These are phyloP conservation scores for Castanospermum australe DNA, from an alignment of 306 rosid species.

Conservation along the genomic window DNA sequence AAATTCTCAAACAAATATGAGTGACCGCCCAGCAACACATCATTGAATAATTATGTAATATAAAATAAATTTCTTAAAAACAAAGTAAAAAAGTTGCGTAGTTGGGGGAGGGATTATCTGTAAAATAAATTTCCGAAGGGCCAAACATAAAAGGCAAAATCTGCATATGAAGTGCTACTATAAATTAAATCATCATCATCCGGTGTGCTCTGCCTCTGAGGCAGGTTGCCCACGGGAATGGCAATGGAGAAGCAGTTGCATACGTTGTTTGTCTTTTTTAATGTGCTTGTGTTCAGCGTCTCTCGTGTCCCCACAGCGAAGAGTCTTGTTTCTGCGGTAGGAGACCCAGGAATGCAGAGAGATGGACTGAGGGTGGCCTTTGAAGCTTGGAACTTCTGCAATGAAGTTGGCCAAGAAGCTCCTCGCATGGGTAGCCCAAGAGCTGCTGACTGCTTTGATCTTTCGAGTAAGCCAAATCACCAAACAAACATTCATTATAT, in stretches of 20 bases:
- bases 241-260: background rate
- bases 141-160: background rate
- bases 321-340: constrained; percentile 52
- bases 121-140: background rate
- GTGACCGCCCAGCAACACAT: background rate
- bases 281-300: constrained; percentile 28
- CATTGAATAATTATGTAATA: too few species aligned
- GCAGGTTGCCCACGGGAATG: background rate
- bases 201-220: background rate
- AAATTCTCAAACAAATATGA: too few species aligned
- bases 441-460: constrained; percentile 84
- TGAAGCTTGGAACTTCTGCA: constrained; percentile 95
- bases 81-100: background rate
- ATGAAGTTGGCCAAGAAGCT: constrained; percentile 84
- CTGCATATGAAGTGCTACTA: background rate
- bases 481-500: background rate
- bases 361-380: constrained; percentile 75
- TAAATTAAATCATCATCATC: background rate
- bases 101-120: background rate
- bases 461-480: constrained; percentile 41
- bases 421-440: constrained; percentile 80
- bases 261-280: constrained; percentile 18
- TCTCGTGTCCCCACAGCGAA: constrained; percentile 24
- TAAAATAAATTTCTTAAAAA: too few species aligned
- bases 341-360: constrained; percentile 87